These are phyloP conservation scores for Wallacemonas collosoma DNA, from an alignment of 208 protist species.

Conservation along the genomic window DNA sequence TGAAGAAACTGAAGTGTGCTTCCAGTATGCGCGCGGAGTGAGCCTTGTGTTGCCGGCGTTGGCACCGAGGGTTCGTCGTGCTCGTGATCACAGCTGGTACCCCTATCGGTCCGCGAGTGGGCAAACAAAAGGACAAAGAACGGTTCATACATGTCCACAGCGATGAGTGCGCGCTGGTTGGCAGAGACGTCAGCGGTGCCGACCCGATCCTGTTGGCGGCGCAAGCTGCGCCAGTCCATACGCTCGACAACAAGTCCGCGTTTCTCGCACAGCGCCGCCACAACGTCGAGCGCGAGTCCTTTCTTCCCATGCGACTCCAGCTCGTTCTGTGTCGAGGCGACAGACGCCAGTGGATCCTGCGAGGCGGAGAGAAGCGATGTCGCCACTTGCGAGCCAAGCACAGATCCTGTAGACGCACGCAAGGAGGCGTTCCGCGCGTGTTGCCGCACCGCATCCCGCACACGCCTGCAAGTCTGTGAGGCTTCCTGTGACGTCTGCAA, in stretches of 20 bases:
- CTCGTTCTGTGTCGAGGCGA: constrained; percentile 14
- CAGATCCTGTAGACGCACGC: neutral
- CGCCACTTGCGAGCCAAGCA: constrained; percentile 5
- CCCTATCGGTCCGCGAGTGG: constrained; percentile 13
- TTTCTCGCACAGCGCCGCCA: constrained; percentile 38
- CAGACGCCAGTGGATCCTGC: constrained; percentile 22
- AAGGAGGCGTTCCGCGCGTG: neutral
- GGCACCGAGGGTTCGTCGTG: neutral
- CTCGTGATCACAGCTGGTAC: constrained; percentile 16
- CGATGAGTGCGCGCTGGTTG: constrained; percentile 44
- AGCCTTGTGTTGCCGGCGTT: neutral
- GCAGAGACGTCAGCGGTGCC: constrained; percentile 41
- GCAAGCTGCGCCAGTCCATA: constrained; percentile 34
- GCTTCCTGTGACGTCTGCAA: constrained; percentile 17
- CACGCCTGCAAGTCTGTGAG: constrained; percentile 28
- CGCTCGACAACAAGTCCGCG: constrained; percentile 42
- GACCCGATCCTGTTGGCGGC: constrained; percentile 34
- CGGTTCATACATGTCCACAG: constrained; percentile 49
- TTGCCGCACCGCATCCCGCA: neutral
- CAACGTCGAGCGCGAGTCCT: constrained; percentile 49
- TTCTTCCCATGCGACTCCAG: constrained; percentile 40
- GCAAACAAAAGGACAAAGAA: constrained; percentile 45
- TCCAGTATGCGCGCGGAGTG: constrained; percentile 10
- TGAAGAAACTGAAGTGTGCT: constrained; percentile 22
- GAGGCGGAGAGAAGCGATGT: constrained; percentile 22